Evolutionary conservation across 176 grass and related monocot genomes (phyloP).

Genomic region (Melocanna baccifera): DNA sequence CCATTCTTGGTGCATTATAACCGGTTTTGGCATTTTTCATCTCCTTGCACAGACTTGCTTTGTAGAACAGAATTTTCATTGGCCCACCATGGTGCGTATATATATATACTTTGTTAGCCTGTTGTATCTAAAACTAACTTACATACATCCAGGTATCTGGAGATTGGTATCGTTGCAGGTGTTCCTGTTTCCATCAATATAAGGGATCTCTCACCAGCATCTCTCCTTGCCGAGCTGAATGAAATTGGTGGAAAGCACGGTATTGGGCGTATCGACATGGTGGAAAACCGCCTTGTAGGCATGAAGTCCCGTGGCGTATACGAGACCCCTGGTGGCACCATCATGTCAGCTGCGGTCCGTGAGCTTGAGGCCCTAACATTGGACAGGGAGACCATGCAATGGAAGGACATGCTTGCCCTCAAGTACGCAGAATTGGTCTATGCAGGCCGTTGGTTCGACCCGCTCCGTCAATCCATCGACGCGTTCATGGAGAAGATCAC

Average conservation of each 20-base stretch:
- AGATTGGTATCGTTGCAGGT: constrained; percentile 72
- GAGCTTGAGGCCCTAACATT: constrained; percentile 76
- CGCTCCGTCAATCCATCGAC: constrained; percentile 61
- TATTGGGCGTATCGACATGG: constrained; percentile 80
- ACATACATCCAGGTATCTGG: constrained; percentile 57
- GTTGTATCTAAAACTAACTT: too few relatives aligned
- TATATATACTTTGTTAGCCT: too few relatives aligned
- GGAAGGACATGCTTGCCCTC: constrained; percentile 70
- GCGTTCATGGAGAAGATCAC: constrained; percentile 72
- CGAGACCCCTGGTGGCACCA: constrained; percentile 91
- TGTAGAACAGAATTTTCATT: too few relatives aligned
- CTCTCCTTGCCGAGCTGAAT: constrained; percentile 76
- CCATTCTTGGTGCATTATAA: background rate
- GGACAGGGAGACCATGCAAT: constrained; percentile 72
- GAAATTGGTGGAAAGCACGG: constrained; percentile 77
- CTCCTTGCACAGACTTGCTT: too few relatives aligned
- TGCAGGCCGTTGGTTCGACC: constrained; percentile 79
- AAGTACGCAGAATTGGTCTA: constrained; percentile 91
- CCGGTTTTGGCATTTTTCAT: too few relatives aligned
- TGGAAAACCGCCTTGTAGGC: constrained; percentile 85
- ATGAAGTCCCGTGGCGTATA: constrained; percentile 96
- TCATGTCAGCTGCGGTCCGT: constrained; percentile 63
- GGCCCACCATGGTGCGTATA: too few relatives aligned
- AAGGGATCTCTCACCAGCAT: constrained; percentile 61
- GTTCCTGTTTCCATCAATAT: constrained; percentile 84